Evolutionary conservation across 2,329 filamentous ascomycete species (phyloP).

Genomic region (Daldinia sp.): DNA sequence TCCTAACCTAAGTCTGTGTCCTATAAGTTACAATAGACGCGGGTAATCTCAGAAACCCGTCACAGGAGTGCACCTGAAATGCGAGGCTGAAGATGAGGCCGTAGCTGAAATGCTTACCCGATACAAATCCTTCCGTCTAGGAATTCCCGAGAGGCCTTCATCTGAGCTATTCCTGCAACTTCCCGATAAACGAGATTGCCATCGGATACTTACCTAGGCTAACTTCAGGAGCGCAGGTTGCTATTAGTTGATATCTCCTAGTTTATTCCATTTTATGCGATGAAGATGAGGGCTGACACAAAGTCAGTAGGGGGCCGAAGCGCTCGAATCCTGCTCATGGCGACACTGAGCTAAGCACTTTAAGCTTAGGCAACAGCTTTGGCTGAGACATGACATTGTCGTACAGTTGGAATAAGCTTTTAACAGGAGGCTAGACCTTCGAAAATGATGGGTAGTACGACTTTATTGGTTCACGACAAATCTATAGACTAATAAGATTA

Average conservation of each 20-base stretch:
- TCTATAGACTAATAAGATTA: neutral
- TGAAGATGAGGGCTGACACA: neutral
- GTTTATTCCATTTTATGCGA: neutral
- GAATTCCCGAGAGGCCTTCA: neutral
- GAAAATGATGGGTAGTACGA: neutral
- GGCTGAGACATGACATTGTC: neutral
- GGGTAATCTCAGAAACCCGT: neutral
- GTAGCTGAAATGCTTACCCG: conserved; percentile 16
- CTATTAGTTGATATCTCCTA: neutral
- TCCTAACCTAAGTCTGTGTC: neutral
- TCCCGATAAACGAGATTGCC: neutral
- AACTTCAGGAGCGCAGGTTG: neutral
- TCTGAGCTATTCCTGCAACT: neutral
- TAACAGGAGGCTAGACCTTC: neutral
- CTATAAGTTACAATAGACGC: neutral
- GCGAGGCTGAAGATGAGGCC: conserved; percentile 8
- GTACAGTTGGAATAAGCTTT: neutral
- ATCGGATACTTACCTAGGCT: neutral
- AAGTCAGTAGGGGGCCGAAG: neutral
- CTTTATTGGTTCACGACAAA: neutral
- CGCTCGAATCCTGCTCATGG: neutral
- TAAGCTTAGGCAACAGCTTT: neutral
- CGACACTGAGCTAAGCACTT: neutral
- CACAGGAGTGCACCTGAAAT: neutral
- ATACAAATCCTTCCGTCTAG: neutral